A percentile compares a stretch with the other conserved stretches of the same genome.
Evolutionary conservation across 208 protist species (phyloP).

Genomic region (Crithidia mellificae): DNA sequence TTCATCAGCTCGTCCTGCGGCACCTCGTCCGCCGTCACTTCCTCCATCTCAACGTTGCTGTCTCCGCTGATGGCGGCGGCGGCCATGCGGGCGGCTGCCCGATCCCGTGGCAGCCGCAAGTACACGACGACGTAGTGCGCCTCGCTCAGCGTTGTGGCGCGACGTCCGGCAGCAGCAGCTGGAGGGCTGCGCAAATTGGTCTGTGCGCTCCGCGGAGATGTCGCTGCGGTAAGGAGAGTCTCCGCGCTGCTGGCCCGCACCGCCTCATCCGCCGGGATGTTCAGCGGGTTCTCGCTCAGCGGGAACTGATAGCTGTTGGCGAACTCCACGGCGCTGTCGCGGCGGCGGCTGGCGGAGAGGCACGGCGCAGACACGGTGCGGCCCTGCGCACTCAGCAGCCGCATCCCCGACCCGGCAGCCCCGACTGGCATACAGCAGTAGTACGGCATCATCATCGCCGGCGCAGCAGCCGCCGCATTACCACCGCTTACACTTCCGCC

Average conservation of each 20-base stretch:
- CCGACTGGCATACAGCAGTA: constrained; percentile 25
- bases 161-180: background rate
- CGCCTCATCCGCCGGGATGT: background rate
- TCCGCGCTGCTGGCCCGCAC: background rate
- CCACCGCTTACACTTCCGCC: no score
- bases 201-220: constrained; percentile 5
- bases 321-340: constrained; percentile 27
- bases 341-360: constrained; percentile 23
- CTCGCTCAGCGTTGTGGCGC: background rate
- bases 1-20: constrained; percentile 17
- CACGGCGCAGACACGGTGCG: constrained; percentile 17
- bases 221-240: no score
- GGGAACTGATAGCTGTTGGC: constrained; percentile 22
- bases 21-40: constrained; percentile 19
- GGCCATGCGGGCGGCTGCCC: constrained; percentile 15
- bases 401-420: constrained; percentile 11
- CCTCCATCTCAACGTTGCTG: constrained; percentile 15
- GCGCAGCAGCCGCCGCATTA: background rate
- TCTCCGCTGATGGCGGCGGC: constrained; percentile 22
- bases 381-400: constrained; percentile 9
- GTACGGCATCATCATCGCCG: constrained; percentile 8
- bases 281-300: background rate
- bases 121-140: constrained; percentile 23
- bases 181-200: background rate
- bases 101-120: constrained; percentile 29